Percentiles rank a stretch among this genome's conserved stretches.
Evolutionary conservation across 441 rosid genomes (phyloP).

Genomic region (Daphne laureola): DNA sequence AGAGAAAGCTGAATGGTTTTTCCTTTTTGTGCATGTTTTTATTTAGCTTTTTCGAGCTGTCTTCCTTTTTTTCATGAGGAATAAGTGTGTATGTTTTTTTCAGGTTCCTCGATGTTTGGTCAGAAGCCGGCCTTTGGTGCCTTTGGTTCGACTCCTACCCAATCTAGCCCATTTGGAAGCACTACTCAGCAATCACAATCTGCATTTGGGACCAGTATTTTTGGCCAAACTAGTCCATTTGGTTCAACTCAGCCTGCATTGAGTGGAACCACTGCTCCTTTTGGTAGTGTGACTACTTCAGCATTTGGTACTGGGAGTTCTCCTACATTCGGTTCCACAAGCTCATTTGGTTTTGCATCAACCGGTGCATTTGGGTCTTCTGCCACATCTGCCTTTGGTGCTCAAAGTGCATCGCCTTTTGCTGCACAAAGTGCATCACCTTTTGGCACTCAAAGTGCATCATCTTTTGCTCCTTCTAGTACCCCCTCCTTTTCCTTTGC

Average conservation of each 20-base stretch:
- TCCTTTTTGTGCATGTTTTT: neutral
- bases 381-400: constrained; percentile 42
- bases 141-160: constrained; percentile 57
- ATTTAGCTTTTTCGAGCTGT: constrained; percentile 7
- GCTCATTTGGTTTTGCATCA: constrained; percentile 27
- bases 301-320: constrained; percentile 53
- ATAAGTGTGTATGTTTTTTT: neutral
- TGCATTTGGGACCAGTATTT: constrained; percentile 59
- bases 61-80: constrained; percentile 2
- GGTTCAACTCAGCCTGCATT: constrained; percentile 46
- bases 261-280: constrained; percentile 42
- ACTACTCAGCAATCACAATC: constrained; percentile 78
- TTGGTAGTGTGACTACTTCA: constrained; percentile 40
- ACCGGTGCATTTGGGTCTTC: constrained; percentile 41
- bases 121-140: constrained; percentile 80
- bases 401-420: constrained; percentile 40
- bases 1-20: neutral
- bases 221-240: constrained; percentile 70
- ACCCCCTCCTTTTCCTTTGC: constrained; percentile 34
- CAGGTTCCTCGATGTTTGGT: constrained; percentile 56
- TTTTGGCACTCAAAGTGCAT: constrained; percentile 44
- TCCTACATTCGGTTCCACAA: constrained; percentile 44
- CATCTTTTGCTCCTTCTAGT: constrained; percentile 38
- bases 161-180: constrained; percentile 70
- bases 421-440: constrained; percentile 48